These are phyloP conservation scores for Aquilaria yunnanensis DNA, from an alignment of 345 rosid genomes.

Conservation along the genomic window DNA sequence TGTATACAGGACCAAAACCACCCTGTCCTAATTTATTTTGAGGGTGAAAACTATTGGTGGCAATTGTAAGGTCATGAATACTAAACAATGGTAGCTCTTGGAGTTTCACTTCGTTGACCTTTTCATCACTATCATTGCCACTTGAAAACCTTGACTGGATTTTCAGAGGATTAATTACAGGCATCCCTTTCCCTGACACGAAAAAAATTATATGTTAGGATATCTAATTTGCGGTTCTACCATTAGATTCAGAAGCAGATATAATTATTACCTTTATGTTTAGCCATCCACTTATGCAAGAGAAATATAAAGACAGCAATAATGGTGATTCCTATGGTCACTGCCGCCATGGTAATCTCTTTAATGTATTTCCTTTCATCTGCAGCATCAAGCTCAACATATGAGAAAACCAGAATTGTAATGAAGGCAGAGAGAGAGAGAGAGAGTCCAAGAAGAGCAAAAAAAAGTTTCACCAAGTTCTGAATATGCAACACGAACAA, in stretches of 20 bases:
- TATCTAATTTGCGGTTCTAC: too few species aligned
- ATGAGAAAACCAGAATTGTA: background rate
- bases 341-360: slow-evolving; percentile 1
- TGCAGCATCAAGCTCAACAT: slow-evolving; percentile 3
- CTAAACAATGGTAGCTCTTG: slow-evolving; percentile 26
- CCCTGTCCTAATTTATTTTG: slow-evolving; percentile 28
- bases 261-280: slow-evolving; percentile 13
- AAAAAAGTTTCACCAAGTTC: slow-evolving; percentile 20
- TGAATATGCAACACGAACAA: slow-evolving; percentile 32
- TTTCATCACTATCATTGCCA: background rate
- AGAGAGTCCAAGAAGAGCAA: background rate
- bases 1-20: slow-evolving; percentile 24
- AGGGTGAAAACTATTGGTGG: slow-evolving; percentile 24
- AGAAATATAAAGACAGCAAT: slow-evolving; percentile 6
- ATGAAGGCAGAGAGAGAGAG: background rate
- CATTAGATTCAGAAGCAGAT: too few species aligned
- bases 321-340: background rate
- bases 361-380: slow-evolving; percentile 2
- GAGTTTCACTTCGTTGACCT: slow-evolving; percentile 2
- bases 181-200: too few species aligned
- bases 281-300: slow-evolving; percentile 12
- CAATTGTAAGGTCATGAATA: slow-evolving; percentile 32
- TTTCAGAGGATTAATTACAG: too few species aligned
- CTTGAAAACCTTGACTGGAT: background rate
- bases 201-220: too few species aligned